phyloP scores from a whole-genome alignment of 495 filamentous ascomycete genomes.

The Pyronema domesticum region DNA sequence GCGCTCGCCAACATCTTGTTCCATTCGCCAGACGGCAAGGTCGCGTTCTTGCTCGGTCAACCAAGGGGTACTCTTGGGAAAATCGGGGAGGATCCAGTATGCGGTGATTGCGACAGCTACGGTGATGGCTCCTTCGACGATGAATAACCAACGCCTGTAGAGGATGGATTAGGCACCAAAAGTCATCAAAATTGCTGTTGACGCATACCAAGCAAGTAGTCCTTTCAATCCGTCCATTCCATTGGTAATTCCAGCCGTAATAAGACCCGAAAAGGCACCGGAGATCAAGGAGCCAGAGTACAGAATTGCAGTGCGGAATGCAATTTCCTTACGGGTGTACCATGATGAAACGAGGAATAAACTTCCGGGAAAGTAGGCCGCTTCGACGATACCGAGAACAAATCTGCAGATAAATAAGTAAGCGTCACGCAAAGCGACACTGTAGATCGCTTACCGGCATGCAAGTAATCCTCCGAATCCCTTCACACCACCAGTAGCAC shows the following conservation, averaged over 20 bases:
- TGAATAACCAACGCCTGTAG: constrained; percentile 46
- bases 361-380: constrained; percentile 21
- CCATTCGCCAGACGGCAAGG: constrained; percentile 37
- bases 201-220: constrained; percentile 38
- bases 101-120: constrained; percentile 20
- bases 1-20: constrained; percentile 56
- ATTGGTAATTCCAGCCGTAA: constrained; percentile 26
- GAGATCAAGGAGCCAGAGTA: constrained; percentile 33
- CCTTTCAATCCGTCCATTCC: constrained; percentile 41
- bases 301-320: constrained; percentile 25
- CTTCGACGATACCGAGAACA: constrained; percentile 25
- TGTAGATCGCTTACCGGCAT: constrained; percentile 21
- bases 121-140: constrained; percentile 49
- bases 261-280: constrained; percentile 49
- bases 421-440: no score
- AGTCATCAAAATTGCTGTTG: not conserved
- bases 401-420: constrained; percentile 1
- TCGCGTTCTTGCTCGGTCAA: constrained; percentile 37
- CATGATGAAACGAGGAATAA: constrained; percentile 17
- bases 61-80: constrained; percentile 41
- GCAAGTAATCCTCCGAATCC: constrained; percentile 38
- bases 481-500: constrained; percentile 41
- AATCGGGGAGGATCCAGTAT: constrained; percentile 48
- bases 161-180: not conserved
- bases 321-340: constrained; percentile 5